phyloP scores from a whole-genome alignment of 2,329 filamentous ascomycete species.

The Neospermospora avenae region DNA sequence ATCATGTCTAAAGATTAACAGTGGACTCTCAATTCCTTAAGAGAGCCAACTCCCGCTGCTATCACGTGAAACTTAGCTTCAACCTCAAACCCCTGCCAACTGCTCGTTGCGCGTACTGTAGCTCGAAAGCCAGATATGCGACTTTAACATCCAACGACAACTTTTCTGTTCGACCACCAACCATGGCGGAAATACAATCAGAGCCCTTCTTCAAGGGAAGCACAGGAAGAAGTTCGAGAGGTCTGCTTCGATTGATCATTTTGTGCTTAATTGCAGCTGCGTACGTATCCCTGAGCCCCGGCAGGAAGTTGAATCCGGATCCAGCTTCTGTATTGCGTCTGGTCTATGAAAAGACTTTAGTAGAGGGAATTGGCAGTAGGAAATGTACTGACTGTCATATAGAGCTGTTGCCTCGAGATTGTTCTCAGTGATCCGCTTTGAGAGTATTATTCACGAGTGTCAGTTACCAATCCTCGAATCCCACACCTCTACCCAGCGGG shows the following conservation, averaged over 20 bases:
- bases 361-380: background rate
- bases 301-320: constrained; percentile 55
- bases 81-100: background rate
- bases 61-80: constrained; percentile 8
- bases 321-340: constrained; percentile 48
- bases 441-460: constrained; percentile 99
- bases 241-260: constrained; percentile 84
- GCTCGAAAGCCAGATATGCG: constrained; percentile 28
- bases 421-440: constrained; percentile 63
- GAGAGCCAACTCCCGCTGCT: background rate
- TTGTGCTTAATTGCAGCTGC: constrained; percentile 87
- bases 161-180: constrained; percentile 32
- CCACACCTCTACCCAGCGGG: constrained; percentile 15
- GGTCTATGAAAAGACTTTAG: background rate
- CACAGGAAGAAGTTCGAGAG: constrained; percentile 76
- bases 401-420: constrained; percentile 7
- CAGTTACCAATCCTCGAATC: constrained; percentile 42
- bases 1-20: too few relatives aligned
- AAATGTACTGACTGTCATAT: background rate
- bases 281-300: background rate
- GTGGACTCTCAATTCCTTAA: too few relatives aligned
- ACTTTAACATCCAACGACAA: constrained; percentile 26
- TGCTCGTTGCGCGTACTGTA: background rate
- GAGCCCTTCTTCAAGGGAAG: constrained; percentile 66
- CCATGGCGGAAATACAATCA: constrained; percentile 39